Evolutionary conservation across 1,284 basidiomycete genomes (phyloP).

Genomic region (Heterobasidion parviporum): DNA sequence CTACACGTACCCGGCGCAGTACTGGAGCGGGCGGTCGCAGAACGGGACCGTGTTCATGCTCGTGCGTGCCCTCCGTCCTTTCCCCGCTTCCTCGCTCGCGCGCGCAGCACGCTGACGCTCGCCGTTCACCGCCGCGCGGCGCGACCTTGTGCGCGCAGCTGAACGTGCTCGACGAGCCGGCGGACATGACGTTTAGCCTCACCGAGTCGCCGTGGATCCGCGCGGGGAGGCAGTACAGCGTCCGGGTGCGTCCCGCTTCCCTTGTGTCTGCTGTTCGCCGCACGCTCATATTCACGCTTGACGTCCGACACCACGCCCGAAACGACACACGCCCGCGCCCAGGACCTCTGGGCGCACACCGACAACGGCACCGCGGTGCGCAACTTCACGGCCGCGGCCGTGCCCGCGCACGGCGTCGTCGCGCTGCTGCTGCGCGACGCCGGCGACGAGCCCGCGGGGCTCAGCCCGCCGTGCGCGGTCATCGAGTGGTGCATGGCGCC

Average conservation of each 20-base stretch:
- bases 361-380: conserved; percentile 59
- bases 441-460: conserved; percentile 53
- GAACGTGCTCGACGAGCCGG: conserved; percentile 40
- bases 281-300: background rate
- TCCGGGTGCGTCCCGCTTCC: conserved; percentile 25
- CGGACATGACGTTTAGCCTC: conserved; percentile 52
- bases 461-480: conserved; percentile 17
- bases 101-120: background rate
- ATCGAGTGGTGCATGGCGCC: conserved; percentile 16
- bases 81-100: background rate
- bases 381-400: conserved; percentile 47
- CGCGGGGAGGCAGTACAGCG: conserved; percentile 53
- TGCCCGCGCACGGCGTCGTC: conserved; percentile 64
- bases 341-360: conserved; percentile 66
- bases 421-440: conserved; percentile 57
- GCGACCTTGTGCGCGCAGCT: conserved; percentile 16
- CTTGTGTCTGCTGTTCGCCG: no score
- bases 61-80: conserved; percentile 15
- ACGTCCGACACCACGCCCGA: background rate
- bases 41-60: conserved; percentile 41
- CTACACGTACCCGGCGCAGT: conserved; percentile 38
- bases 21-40: conserved; percentile 42
- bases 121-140: background rate
- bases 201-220: conserved; percentile 67
- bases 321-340: background rate